A percentile compares a stretch with the other conserved stretches of the same genome.
Conservation (phyloP, 192 early-diverging fungal species). For the Coemansia aciculifera region DNA sequence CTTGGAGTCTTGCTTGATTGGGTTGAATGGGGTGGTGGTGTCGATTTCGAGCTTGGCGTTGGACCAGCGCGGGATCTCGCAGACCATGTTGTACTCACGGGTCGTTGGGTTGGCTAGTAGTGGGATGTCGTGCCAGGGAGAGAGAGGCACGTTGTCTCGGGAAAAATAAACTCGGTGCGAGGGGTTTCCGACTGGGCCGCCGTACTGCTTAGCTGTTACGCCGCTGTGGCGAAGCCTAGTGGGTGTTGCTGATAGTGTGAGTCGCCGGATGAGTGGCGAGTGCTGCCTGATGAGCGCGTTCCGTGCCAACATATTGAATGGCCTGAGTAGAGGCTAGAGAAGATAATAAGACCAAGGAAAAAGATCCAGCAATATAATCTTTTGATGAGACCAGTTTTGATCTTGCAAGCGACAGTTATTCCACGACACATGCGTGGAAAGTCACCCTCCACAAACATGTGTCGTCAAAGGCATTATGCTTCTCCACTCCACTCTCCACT, state of each 20-base stretch:
- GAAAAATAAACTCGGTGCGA: constrained; percentile 50
- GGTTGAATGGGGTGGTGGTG: constrained; percentile 95
- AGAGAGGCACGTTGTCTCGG: constrained; percentile 73
- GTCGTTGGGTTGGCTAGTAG: constrained; percentile 73
- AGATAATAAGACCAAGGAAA: neutral
- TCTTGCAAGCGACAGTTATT: neutral
- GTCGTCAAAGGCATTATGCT: neutral
- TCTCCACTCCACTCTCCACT: neutral
- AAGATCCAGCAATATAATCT: neutral
- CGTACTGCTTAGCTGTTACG: constrained; percentile 11
- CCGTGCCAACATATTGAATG: neutral
- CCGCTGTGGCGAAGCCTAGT: constrained; percentile 5
- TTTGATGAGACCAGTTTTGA: neutral
- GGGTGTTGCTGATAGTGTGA: neutral
- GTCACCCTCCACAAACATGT: neutral
- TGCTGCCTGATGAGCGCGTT: neutral
- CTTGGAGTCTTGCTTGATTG: constrained; percentile 98
- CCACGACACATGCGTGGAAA: neutral
- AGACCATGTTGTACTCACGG: constrained; percentile 93
- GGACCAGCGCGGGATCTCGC: constrained; percentile 97
- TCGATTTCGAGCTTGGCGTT: constrained; percentile 96
- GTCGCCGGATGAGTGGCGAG: neutral
- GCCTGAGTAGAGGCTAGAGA: neutral
- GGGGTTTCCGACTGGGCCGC: constrained; percentile 27
- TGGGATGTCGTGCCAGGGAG: constrained; percentile 98